A percentile compares a stretch with the other conserved stretches of the same genome.
phyloP scores from a whole-genome alignment of 2,329 filamentous ascomycete species.

The Neoscytalidium dimidiatum region DNA sequence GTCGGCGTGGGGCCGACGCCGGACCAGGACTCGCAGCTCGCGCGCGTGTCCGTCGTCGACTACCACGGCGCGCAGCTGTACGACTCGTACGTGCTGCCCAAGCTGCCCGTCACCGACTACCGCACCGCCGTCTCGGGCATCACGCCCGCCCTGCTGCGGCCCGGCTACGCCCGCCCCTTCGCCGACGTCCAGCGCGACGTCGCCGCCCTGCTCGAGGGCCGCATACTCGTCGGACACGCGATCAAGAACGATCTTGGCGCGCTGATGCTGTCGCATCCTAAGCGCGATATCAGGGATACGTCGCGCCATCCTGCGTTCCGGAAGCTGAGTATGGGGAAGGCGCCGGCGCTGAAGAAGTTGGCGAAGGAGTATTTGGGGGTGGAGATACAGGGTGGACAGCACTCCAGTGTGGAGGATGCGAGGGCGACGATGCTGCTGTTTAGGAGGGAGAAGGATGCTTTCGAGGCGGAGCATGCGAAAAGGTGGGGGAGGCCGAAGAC shows the following conservation, averaged over 20 bases:
- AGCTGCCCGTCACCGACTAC: constrained; percentile 83
- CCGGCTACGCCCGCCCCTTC: constrained; percentile 56
- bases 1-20: constrained; percentile 74
- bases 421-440: constrained; percentile 89
- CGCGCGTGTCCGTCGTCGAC: constrained; percentile 87
- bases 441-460: constrained; percentile 76
- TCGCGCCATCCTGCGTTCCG: constrained; percentile 74
- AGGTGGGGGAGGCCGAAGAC: constrained; percentile 48
- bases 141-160: constrained; percentile 68
- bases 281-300: constrained; percentile 80
- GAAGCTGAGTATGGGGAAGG: constrained; percentile 66
- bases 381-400: constrained; percentile 61
- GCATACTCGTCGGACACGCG: constrained; percentile 82
- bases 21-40: constrained; percentile 72
- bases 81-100: constrained; percentile 85
- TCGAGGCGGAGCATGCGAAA: constrained; percentile 78
- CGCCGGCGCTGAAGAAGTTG: constrained; percentile 66
- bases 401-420: constrained; percentile 73
- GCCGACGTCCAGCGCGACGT: constrained; percentile 76
- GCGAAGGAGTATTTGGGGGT: constrained; percentile 59
- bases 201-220: constrained; percentile 65
- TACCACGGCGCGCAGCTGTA: constrained; percentile 92
- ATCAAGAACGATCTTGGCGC: constrained; percentile 75
- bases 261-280: constrained; percentile 76
- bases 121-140: constrained; percentile 85